phyloP scores from a whole-genome alignment of 192 early-diverging fungal genomes.

The Coemansia asiatica region DNA sequence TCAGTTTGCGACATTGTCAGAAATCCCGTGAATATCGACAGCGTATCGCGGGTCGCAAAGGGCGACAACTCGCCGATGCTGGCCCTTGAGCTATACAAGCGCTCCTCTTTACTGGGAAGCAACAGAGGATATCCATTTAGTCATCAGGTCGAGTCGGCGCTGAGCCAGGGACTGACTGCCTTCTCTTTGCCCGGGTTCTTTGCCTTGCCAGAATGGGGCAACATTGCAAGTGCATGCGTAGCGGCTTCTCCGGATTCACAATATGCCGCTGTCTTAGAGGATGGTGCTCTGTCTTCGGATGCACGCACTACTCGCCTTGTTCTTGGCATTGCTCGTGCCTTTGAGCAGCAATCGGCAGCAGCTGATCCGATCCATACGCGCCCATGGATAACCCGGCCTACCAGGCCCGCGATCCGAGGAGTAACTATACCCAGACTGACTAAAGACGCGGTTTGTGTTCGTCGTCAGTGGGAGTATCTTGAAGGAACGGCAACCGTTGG shows the following conservation, averaged over 20 bases:
- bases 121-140: slow-evolving; percentile 14
- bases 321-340: slow-evolving; percentile 33
- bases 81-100: slow-evolving; percentile 31
- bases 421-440: slow-evolving; percentile 20
- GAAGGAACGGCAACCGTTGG: not conserved
- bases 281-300: slow-evolving; percentile 31
- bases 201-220: slow-evolving; percentile 20
- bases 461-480: slow-evolving; percentile 42
- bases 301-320: slow-evolving; percentile 28
- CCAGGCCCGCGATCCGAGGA: slow-evolving; percentile 31
- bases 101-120: not conserved
- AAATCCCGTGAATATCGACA: slow-evolving; percentile 23
- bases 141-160: slow-evolving; percentile 43
- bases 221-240: slow-evolving; percentile 23
- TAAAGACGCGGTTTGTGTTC: slow-evolving; percentile 19
- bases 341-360: slow-evolving; percentile 31
- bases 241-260: not conserved
- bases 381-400: slow-evolving; percentile 41
- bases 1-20: slow-evolving; percentile 23
- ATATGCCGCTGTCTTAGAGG: slow-evolving; percentile 21
- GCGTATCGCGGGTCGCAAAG: slow-evolving; percentile 20
- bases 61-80: slow-evolving; percentile 47
- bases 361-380: slow-evolving; percentile 36
- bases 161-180: slow-evolving; percentile 49
- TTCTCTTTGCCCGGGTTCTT: slow-evolving; percentile 42